Evolutionary conservation across 2,329 filamentous ascomycete species (phyloP), one percentile per base, ranked within the genome.

Genomic region (Penicillium palitans): DNA sequence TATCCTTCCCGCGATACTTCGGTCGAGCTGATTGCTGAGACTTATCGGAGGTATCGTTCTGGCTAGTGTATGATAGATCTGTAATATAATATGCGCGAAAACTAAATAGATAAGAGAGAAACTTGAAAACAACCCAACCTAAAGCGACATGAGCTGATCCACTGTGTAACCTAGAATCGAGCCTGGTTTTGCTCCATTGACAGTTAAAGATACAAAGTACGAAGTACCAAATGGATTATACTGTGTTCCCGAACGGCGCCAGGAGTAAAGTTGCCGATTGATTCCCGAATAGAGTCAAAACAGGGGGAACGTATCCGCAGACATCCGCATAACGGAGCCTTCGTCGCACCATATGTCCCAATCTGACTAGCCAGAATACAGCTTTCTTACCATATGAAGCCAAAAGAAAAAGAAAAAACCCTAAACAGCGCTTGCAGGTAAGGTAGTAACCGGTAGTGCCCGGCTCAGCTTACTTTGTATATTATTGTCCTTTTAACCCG

Each of bases 1-100:
- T 96, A 55, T 85, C 90, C 29, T 97, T 96, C 71, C 93, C 93
- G 48, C 85, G 93, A 67, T 93, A 77, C 62, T 78, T 74, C 60
- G 83, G 83, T 65, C 80, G 75, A 75, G 83, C 71, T 67, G 84
- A 78, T 77, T 78, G 83, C 79, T 78, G 64, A 60, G 31, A 31
- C 31, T 45, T 29, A 51, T 15, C 49, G 21, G 40, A 24, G 45
- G 35, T 48, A 46, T 59, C 19, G 10, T 15, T n/a, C 15, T 51
- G 33, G 47, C 56, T 39, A 58, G 33, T 64, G 64, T 66, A 65
- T 55, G 45, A 62, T 65, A 49, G 25, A 60, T 55, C 24, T 65
- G 61, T 66, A 66, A 41, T 47, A 65, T 66, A 65, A 54, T 50
- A 56, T 44, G 40, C 37, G 48, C 27, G 15, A 27, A 58, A 29